phyloP scores from a whole-genome alignment of 2,329 filamentous ascomycete genomes.

The Malbranchea zuffiana region DNA sequence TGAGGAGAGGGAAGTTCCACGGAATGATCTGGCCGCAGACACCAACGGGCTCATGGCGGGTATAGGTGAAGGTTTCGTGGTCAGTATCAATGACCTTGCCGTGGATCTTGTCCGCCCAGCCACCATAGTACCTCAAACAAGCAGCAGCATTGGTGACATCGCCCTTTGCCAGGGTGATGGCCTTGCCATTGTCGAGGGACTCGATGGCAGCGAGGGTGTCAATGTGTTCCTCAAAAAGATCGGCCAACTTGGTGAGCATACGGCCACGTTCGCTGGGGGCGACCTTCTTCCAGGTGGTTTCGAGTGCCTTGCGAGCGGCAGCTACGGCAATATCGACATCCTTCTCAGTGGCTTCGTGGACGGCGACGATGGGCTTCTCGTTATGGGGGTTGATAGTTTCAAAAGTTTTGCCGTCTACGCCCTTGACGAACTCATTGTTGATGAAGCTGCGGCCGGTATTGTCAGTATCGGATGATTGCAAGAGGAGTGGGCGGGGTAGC shows the following conservation, averaged over 20 bases:
- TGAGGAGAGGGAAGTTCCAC: conserved; percentile 80
- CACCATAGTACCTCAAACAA: conserved; percentile 76
- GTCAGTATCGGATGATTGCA: conserved; percentile 1
- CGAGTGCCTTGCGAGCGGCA: conserved; percentile 76
- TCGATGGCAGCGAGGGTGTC: conserved; percentile 72
- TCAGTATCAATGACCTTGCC: conserved; percentile 76
- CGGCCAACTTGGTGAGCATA: conserved; percentile 63
- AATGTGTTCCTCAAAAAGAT: conserved; percentile 65
- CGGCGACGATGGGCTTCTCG: conserved; percentile 73
- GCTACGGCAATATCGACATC: conserved; percentile 62
- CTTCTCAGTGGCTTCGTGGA: conserved; percentile 79
- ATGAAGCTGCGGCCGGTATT: conserved; percentile 34
- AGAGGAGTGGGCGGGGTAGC: conserved; percentile 7
- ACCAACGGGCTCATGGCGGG: conserved; percentile 64
- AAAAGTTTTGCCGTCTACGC: conserved; percentile 78
- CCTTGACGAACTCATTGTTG: conserved; percentile 80
- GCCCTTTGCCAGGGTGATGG: conserved; percentile 44
- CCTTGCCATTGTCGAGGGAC: conserved; percentile 52
- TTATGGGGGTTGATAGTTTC: conserved; percentile 82
- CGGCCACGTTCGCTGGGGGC: conserved; percentile 61
- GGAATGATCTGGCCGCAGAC: conserved; percentile 84
- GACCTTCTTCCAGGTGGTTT: conserved; percentile 57
- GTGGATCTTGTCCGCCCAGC: conserved; percentile 91
- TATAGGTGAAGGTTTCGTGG: conserved; percentile 75
- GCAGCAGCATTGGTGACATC: conserved; percentile 60